Evolutionary conservation across 805 yeast species (phyloP), one percentile per base, ranked within the genome.

Genomic region (Yarrowia hollandica): DNA sequence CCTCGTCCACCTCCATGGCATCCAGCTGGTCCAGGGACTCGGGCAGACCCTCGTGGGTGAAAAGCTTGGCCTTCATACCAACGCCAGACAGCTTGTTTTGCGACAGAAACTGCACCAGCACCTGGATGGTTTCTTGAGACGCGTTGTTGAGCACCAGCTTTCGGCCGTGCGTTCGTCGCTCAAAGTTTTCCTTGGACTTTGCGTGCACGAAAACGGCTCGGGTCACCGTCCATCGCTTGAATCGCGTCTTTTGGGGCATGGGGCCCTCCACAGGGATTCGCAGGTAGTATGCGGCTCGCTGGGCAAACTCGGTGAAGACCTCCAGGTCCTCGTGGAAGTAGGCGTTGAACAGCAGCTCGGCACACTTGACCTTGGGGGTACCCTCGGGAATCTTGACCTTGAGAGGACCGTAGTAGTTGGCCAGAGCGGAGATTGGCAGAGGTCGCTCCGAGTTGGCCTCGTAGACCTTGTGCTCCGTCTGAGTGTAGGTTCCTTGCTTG

Each of bases 191-290:
- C 75, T 94, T 94, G 9, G 94, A 80, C 71, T 90, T 91, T 56
- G 97, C 96, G 69, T 89, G 94, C 18, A 88, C 96, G 71, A 94
- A 94, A 1, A 97, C 97, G 3, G 96, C 84, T 71, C 85, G 82
- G 67, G 86, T 90, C 41, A 94, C 96, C 0, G 99, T 94, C 89
- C 96, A 92, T 65, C 90, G 81, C 72, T 92, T 88, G 66, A 84
- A 82, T 69, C 83, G 86, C 3, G 86, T 83, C 63, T 83, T 86
- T 63, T 82, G 71, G 50, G 84, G 88, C 30, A 76, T 78, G 16
- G 92, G 85, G 1, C 90, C 91, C 12, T 84, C 80, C 30, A 87
- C 83, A 15, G 98, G 97, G 64, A 94, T 84, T 8, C 95, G 92
- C 65, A 94, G 75, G 72, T 88, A 94, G 71, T 81, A 94, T 0